Evolutionary conservation across 2,329 filamentous ascomycete genomes (phyloP), one percentile per base, ranked within the genome.

Genomic region (Rhynchosporium agropyri): DNA sequence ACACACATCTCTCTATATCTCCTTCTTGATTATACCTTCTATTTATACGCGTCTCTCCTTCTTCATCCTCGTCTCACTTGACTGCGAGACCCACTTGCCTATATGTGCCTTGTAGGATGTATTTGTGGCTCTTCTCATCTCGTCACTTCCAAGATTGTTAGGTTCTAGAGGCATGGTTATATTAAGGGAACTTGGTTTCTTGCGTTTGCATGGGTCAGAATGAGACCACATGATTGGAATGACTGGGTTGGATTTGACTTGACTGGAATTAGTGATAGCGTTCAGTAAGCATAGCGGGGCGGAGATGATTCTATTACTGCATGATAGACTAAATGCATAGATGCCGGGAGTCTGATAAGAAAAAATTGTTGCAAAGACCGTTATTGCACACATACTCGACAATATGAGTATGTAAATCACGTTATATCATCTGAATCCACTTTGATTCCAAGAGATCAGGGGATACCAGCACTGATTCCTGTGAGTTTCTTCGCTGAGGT

Each of bases 21-120:
- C 43, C 53, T 56, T 36, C 51, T 54, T 40, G 26, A 20, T 26
- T 43, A 20, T 29, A 29, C 43, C 20, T 45, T 57, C 40, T n/a
- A 20, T 20, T 33, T 28, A n/a, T 13, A 45, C 26, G 33, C 43
- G 38, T 46, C 42, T 46, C 43, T 51, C 1, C 10, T 28, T 59
- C 9, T 50, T 59, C 31, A 26, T 43, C 36, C 3, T 57, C 28
- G 13, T 45, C 9, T 45, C 3, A 38, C 45, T 42, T 36, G 36
- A 28, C 33, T 29, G 51, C 51, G 20, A 42, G 54, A 43, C 31
- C 42, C 33, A 26, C 40, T 45, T 42, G n/a, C 26, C 29, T 33
- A 33, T 45, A 57, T 57, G 40, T 57, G 54, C 43, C 26, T 45
- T 20, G 29, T 57, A 57, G 26, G 54, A 57, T 57, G 54, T 42